A percentile compares a stretch with the other conserved stretches of the same genome.
Conservation (phyloP, 73 alveolate species). For the Durusdinium trenchii region DNA sequence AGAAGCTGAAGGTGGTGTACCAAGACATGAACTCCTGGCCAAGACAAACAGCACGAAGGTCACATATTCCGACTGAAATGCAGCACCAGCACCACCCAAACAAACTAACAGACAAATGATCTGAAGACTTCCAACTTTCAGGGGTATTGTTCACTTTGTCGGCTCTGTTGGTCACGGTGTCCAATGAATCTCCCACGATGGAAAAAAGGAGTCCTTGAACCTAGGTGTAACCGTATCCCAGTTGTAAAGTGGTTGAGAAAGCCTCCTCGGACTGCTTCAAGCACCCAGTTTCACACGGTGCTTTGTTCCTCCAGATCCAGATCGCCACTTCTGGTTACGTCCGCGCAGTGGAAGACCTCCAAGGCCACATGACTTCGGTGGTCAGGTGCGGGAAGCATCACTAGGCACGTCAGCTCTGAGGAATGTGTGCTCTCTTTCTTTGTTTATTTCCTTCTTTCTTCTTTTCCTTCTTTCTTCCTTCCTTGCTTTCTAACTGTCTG, state of each 20-base stretch:
- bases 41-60: background rate
- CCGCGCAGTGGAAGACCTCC: constrained; percentile 63
- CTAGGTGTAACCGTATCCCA: too few species aligned
- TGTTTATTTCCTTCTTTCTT: background rate
- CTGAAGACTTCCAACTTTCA: background rate
- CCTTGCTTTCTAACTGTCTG: background rate
- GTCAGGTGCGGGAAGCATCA: too few species aligned
- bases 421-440: too few species aligned
- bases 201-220: too few species aligned
- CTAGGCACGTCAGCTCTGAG: too few species aligned
- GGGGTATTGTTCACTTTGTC: too few species aligned
- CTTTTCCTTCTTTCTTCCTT: background rate
- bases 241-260: background rate
- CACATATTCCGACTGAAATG: background rate
- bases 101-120: background rate
- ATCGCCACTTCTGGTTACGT: constrained; percentile 61
- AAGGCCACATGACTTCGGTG: too few species aligned
- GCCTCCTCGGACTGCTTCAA: background rate
- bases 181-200: too few species aligned
- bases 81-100: background rate
- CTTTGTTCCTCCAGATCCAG: constrained; percentile 43
- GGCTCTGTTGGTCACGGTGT: too few species aligned
- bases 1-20: constrained; percentile 80
- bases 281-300: background rate
- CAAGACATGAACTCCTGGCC: constrained; percentile 71